Evolutionary conservation across 768 basidiomycete species (phyloP).

Genomic region (Rickenella mellea): DNA sequence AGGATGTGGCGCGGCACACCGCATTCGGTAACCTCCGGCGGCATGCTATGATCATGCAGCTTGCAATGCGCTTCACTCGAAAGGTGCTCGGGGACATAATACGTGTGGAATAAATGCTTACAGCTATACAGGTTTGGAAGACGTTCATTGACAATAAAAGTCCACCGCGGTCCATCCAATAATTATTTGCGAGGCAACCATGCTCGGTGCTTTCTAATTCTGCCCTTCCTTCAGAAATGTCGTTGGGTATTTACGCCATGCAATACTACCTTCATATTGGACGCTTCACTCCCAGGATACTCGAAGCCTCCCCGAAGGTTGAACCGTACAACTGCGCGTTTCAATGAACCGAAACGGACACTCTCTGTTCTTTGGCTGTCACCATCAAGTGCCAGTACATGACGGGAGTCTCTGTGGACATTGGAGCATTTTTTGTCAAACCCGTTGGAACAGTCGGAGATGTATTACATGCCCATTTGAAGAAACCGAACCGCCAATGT

Average conservation of each 20-base stretch:
- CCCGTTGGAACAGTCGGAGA: conserved; percentile 70
- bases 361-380: conserved; percentile 76
- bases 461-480: conserved; percentile 33
- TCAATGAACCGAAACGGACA: conserved; percentile 55
- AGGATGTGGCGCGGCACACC: background rate
- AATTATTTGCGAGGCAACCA: conserved; percentile 52
- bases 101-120: conserved; percentile 4
- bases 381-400: conserved; percentile 75
- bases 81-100: conserved; percentile 27
- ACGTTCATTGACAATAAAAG: conserved; percentile 73
- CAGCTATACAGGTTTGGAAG: conserved; percentile 57
- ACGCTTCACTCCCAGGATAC: conserved; percentile 58
- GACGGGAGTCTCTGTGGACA: conserved; percentile 83
- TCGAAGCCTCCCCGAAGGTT: conserved; percentile 61
- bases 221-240: background rate
- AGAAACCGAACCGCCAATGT: background rate
- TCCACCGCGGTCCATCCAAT: conserved; percentile 14
- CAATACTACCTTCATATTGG: conserved; percentile 49
- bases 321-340: conserved; percentile 64
- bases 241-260: conserved; percentile 2
- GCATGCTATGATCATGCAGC: conserved; percentile 34
- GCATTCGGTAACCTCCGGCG: background rate
- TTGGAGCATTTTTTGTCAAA: conserved; percentile 67
- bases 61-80: conserved; percentile 63
- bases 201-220: conserved; percentile 65